These are phyloP conservation scores for Elaeis oleifera DNA, from an alignment of 202 grass and related monocot genomes.

Conservation along the genomic window DNA sequence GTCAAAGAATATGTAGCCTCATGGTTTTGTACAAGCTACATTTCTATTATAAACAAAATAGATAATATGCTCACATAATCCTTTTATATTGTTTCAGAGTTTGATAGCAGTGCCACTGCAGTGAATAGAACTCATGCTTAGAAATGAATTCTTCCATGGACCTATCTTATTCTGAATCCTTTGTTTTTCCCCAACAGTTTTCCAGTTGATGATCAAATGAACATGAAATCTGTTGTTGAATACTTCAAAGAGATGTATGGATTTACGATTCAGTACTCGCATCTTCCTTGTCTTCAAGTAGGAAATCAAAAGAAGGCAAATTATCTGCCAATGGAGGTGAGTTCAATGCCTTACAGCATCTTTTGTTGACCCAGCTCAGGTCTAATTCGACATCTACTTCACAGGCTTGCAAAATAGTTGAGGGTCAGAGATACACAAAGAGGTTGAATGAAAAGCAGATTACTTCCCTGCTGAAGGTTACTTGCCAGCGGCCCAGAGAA, in stretches of 20 bases:
- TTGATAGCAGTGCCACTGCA: no score
- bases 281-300: constrained; percentile 96
- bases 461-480: constrained; percentile 90
- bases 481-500: constrained; percentile 90
- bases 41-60: no score
- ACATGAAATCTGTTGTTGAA: constrained; percentile 97
- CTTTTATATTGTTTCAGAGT: no score
- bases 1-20: no score
- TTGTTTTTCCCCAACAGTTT: constrained; percentile 42
- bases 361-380: not conserved
- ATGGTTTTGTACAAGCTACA: no score
- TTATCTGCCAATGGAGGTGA: constrained; percentile 96
- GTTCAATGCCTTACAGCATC: constrained; percentile 2
- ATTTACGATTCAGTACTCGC: constrained; percentile 80
- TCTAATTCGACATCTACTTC: constrained; percentile 8
- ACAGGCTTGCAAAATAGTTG: constrained; percentile 96
- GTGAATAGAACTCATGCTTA: no score
- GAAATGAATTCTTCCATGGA: no score
- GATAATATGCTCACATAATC: no score
- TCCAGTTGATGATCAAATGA: constrained; percentile 99
- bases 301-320: constrained; percentile 99
- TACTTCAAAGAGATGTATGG: constrained; percentile 99
- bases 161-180: not conserved
- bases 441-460: constrained; percentile 99
- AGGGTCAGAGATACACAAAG: constrained; percentile 97